Percentiles rank a stretch among this genome's conserved stretches.
Evolutionary conservation across 768 basidiomycete genomes (phyloP).

Genomic region (Podaxis mareebaensis): DNA sequence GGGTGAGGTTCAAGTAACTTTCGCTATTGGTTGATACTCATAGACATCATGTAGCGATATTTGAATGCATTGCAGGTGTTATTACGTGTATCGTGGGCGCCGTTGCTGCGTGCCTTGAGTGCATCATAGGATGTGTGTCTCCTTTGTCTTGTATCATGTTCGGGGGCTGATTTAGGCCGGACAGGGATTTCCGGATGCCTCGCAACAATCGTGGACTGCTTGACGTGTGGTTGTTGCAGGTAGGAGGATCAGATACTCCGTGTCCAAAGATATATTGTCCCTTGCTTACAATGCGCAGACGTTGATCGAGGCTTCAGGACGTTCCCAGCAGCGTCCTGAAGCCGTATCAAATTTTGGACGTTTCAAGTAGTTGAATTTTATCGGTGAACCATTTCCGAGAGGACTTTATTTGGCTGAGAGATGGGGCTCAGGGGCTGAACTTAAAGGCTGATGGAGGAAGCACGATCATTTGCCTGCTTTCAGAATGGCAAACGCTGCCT

Average conservation of each 20-base stretch:
- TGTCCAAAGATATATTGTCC: not conserved
- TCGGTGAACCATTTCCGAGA: no score
- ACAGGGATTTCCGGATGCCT: constrained; percentile 38
- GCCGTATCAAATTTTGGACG: no score
- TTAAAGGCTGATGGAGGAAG: no score
- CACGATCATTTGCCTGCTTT: no score
- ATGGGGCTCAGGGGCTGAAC: no score
- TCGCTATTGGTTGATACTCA: not conserved
- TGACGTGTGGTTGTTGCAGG: constrained; percentile 48
- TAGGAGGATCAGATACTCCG: constrained; percentile 19
- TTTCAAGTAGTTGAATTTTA: no score
- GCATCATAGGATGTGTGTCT: constrained; percentile 44
- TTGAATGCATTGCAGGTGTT: constrained; percentile 44
- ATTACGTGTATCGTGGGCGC: constrained; percentile 38
- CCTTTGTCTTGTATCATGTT: not conserved
- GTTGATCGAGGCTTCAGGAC: not conserved
- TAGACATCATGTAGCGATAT: constrained; percentile 29
- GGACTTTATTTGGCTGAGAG: no score
- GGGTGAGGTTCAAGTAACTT: constrained; percentile 19
- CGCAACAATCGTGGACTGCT: constrained; percentile 40
- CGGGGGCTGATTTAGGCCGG: constrained; percentile 25
- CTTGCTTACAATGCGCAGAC: not conserved
- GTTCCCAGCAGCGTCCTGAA: no score
- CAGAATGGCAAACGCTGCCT: no score
- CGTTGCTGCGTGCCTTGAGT: constrained; percentile 47